These are phyloP conservation scores for Trichosporon sp. DNA, from an alignment of 1,284 basidiomycete species.

Conservation along the genomic window DNA sequence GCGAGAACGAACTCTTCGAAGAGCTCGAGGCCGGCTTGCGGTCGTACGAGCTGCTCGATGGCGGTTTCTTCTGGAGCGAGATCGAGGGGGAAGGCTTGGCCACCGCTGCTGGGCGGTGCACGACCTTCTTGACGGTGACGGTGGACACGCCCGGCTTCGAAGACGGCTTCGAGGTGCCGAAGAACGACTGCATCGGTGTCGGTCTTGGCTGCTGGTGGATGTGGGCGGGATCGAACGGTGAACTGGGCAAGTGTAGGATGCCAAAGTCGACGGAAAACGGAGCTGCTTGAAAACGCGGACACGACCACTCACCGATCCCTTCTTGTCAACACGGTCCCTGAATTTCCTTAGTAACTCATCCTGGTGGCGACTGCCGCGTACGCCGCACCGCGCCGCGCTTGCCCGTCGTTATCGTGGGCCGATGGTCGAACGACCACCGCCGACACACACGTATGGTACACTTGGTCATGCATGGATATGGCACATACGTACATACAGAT, in stretches of 20 bases:
- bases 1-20: background rate
- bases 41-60: background rate
- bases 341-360: conserved; percentile 19
- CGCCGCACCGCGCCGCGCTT: background rate
- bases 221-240: background rate
- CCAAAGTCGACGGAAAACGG: background rate
- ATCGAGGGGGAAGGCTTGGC: background rate
- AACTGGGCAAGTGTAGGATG: background rate
- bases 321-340: conserved; percentile 8
- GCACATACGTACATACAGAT: conserved; percentile 5
- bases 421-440: background rate
- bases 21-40: conserved; percentile 21
- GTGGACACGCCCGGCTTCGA: conserved; percentile 32
- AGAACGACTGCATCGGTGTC: conserved; percentile 42
- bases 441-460: conserved; percentile 10
- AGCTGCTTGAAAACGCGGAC: background rate
- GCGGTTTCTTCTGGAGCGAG: background rate
- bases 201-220: background rate
- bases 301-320: conserved; percentile 13
- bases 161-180: conserved; percentile 34
- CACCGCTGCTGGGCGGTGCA: conserved; percentile 16
- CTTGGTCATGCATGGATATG: conserved; percentile 21
- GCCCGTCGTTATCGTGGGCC: background rate
- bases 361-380: background rate
- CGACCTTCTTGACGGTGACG: conserved; percentile 36